A percentile compares a stretch with the other conserved stretches of the same genome.
Evolutionary conservation across 495 filamentous ascomycete species (phyloP).

Genomic region (Massariosphaeria phaeospora): DNA sequence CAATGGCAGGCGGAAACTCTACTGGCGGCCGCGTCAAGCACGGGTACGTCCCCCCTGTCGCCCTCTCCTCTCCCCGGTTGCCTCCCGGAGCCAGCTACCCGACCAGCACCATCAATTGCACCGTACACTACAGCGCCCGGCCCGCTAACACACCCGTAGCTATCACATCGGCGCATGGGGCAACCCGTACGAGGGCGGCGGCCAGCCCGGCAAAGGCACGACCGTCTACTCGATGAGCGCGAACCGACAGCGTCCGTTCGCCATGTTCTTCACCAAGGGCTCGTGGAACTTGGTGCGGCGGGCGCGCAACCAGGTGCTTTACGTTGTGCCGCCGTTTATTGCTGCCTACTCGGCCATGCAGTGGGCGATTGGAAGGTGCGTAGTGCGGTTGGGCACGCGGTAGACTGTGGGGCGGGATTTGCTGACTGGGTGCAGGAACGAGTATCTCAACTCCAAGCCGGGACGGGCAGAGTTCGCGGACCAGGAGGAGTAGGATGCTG

Average conservation of each 20-base stretch:
- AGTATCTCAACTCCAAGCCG: constrained; percentile 11
- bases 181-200: constrained; percentile 23
- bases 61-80: too few species aligned
- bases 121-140: too few species aligned
- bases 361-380: constrained; percentile 18
- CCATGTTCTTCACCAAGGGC: constrained; percentile 12
- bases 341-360: constrained; percentile 15
- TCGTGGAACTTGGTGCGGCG: constrained; percentile 8
- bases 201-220: constrained; percentile 18
- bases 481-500: background rate
- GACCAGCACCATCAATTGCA: too few species aligned
- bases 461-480: constrained; percentile 2
- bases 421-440: constrained; percentile 3
- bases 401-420: background rate
- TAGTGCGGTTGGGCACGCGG: too few species aligned
- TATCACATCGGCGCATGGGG: constrained; percentile 27
- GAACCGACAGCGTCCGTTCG: constrained; percentile 21
- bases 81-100: too few species aligned
- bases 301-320: constrained; percentile 16
- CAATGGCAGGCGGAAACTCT: too few species aligned
- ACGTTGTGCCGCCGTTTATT: constrained; percentile 24
- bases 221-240: constrained; percentile 16
- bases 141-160: too few species aligned
- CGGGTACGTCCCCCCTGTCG: too few species aligned
- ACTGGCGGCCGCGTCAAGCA: too few species aligned